phyloP scores from a whole-genome alignment of 805 yeast species.

The Saccharomycopsis fermentans region DNA sequence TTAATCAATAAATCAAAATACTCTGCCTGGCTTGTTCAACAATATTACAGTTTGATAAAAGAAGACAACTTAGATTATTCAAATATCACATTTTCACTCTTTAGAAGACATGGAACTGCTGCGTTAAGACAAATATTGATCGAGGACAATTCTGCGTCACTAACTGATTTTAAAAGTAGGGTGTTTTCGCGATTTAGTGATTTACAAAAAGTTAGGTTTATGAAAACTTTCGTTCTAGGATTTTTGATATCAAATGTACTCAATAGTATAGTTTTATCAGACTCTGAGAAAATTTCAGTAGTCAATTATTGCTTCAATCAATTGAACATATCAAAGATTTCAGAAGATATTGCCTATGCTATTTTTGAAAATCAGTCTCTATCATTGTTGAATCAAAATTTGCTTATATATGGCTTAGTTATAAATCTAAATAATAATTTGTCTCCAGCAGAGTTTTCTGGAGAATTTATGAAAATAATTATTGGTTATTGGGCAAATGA shows the following conservation, averaged over 20 bases:
- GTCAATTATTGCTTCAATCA: neutral
- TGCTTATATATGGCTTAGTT: neutral
- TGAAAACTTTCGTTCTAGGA: neutral
- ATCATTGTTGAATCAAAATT: neutral
- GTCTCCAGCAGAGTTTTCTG: neutral
- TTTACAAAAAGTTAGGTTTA: neutral
- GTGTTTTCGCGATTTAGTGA: neutral
- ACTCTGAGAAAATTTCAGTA: neutral
- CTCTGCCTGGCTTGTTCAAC: neutral
- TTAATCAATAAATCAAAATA: neutral
- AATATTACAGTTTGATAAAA: neutral
- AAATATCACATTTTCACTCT: neutral
- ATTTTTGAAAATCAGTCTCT: neutral
- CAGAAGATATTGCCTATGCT: neutral
- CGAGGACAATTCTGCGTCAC: neutral
- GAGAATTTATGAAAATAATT: neutral
- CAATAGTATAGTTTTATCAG: neutral
- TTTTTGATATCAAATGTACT: neutral
- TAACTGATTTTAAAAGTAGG: neutral
- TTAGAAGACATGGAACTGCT: neutral
- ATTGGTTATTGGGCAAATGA: constrained; percentile 9
- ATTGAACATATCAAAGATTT: neutral
- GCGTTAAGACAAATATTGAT: neutral
- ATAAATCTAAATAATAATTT: neutral
- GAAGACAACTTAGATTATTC: neutral